These are phyloP conservation scores for Paraphoma chrysanthemicola DNA, from an alignment of 2,329 filamentous ascomycete species.

Conservation along the genomic window DNA sequence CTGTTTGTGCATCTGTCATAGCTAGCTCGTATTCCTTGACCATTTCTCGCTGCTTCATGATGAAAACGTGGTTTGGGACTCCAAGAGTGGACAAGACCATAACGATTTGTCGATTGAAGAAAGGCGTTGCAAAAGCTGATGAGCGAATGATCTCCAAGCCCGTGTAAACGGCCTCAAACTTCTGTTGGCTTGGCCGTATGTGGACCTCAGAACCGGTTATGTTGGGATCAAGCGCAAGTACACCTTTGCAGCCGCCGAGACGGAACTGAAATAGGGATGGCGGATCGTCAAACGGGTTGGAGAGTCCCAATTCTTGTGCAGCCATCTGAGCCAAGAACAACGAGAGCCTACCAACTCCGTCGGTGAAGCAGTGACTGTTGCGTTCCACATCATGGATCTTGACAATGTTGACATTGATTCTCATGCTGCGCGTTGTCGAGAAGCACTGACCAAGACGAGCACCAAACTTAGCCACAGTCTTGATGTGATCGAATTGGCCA, in stretches of 20 bases:
- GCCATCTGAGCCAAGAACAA: slow-evolving; percentile 76
- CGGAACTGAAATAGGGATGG: slow-evolving; percentile 93
- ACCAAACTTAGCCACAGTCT: slow-evolving; percentile 84
- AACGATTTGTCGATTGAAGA: slow-evolving; percentile 90
- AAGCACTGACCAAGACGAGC: slow-evolving; percentile 94
- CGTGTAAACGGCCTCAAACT: slow-evolving; percentile 76
- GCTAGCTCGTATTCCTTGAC: slow-evolving; percentile 72
- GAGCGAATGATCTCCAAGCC: slow-evolving; percentile 85
- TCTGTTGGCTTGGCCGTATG: slow-evolving; percentile 84
- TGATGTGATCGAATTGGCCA: slow-evolving; percentile 83
- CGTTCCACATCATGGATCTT: slow-evolving; percentile 73
- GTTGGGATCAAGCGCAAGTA: slow-evolving; percentile 77
- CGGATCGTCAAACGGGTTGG: slow-evolving; percentile 58
- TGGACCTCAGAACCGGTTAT: slow-evolving; percentile 73
- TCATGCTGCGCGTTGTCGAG: slow-evolving; percentile 84
- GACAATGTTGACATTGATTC: slow-evolving; percentile 65
- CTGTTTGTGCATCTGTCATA: slow-evolving; percentile 69
- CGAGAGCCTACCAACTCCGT: slow-evolving; percentile 95
- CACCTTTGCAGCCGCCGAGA: slow-evolving; percentile 89
- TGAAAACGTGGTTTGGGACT: slow-evolving; percentile 71
- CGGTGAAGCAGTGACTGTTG: slow-evolving; percentile 78
- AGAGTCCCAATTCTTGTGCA: slow-evolving; percentile 70
- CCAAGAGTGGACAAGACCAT: slow-evolving; percentile 81
- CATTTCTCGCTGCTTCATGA: slow-evolving; percentile 71
- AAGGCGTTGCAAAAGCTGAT: slow-evolving; percentile 77